Evolutionary conservation across 306 rosid species (phyloP).

Genomic region (Astragalus glycyphyllos): DNA sequence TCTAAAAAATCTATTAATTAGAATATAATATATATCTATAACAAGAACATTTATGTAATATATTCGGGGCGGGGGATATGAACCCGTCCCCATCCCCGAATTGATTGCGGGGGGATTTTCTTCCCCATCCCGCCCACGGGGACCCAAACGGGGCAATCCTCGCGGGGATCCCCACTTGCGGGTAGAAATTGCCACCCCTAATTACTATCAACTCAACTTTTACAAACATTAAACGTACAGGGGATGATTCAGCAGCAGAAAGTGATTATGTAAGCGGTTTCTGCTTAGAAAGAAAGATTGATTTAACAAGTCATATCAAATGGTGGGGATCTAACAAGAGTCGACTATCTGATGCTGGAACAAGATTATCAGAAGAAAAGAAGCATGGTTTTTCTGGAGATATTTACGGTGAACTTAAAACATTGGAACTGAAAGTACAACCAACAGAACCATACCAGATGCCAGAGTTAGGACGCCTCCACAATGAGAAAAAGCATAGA

Average conservation of each 20-base stretch:
- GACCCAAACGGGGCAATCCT: no score
- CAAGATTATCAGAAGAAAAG: conserved; percentile 74
- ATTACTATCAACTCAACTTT: no score
- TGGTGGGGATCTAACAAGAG: conserved; percentile 95
- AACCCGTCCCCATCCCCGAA: no score
- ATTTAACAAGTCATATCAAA: conserved; percentile 82
- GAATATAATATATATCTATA: no score
- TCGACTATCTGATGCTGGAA: conserved; percentile 61
- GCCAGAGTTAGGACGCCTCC: conserved; percentile 73
- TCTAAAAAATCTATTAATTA: no score
- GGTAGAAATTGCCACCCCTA: no score
- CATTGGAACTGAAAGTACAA: conserved; percentile 69
- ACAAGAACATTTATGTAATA: no score
- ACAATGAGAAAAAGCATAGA: conserved; percentile 59
- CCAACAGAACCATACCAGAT: conserved; percentile 92
- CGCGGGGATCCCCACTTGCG: no score
- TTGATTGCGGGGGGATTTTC: no score
- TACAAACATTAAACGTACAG: conserved; percentile 55
- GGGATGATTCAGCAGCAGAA: conserved; percentile 83
- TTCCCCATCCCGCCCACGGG: no score
- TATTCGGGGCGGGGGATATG: no score
- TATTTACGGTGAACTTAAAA: conserved; percentile 71
- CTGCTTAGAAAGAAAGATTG: conserved; percentile 83
- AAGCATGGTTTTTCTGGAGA: conserved; percentile 70
- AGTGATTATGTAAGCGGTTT: conserved; percentile 64